A percentile compares a stretch with the other conserved stretches of the same genome.
Evolutionary conservation across 495 filamentous ascomycete species (phyloP).

Genomic region (Podospora appendiculata): DNA sequence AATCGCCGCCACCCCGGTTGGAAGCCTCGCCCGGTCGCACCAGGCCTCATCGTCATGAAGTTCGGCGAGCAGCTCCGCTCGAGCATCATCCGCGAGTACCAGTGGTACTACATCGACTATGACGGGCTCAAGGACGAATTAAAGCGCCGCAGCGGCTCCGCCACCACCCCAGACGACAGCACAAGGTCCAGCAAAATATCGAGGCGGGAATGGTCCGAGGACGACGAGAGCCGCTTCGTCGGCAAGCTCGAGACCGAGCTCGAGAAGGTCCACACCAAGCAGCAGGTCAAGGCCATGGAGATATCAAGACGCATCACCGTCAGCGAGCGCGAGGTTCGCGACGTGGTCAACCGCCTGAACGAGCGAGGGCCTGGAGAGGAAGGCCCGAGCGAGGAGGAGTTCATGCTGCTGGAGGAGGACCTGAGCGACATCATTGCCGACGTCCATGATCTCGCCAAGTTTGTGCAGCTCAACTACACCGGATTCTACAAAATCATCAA

Average conservation of each 20-base stretch:
- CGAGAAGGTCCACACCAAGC: slow-evolving; percentile 94
- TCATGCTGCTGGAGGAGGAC: slow-evolving; percentile 87
- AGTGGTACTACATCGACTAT: slow-evolving; percentile 96
- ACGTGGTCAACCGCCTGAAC: slow-evolving; percentile 70
- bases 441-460: slow-evolving; percentile 97
- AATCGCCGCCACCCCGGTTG: slow-evolving; percentile 12
- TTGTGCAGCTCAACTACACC: slow-evolving; percentile 96
- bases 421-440: slow-evolving; percentile 97
- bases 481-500: slow-evolving; percentile 99
- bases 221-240: slow-evolving; percentile 87
- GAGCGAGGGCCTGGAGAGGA: slow-evolving; percentile 45
- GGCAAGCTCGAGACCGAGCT: slow-evolving; percentile 79
- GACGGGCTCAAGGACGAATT: slow-evolving; percentile 85
- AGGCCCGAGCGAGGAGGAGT: slow-evolving; percentile 78
- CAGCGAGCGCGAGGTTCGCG: slow-evolving; percentile 80
- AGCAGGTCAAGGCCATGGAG: slow-evolving; percentile 90
- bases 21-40: slow-evolving; percentile 18
- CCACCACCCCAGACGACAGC: slow-evolving; percentile 13
- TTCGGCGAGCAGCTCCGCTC: slow-evolving; percentile 94
- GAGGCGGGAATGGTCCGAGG: slow-evolving; percentile 72
- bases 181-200: slow-evolving; percentile 15
- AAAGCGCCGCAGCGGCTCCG: slow-evolving; percentile 58
- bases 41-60: slow-evolving; percentile 51
- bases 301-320: slow-evolving; percentile 82
- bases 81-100: slow-evolving; percentile 89